Conservation (phyloP, 352 stramenopile genomes). For the Phytophthora cactorum region DNA sequence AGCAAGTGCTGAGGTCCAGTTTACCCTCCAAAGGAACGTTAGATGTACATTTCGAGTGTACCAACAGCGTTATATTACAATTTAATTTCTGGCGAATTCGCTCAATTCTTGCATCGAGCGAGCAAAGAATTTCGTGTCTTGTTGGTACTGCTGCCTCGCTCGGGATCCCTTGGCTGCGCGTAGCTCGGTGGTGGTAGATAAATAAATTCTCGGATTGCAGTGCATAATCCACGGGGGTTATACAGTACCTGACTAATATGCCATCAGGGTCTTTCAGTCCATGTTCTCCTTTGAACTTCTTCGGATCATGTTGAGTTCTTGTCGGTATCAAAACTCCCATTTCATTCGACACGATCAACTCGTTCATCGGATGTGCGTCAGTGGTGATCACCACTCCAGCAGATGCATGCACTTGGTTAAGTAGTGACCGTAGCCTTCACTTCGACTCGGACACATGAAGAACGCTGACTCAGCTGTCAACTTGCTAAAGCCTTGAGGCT, state of each 20-base stretch:
- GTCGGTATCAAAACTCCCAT: conserved; percentile 39
- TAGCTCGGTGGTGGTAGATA: conserved; percentile 27
- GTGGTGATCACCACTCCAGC: conserved; percentile 49
- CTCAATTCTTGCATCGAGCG: conserved; percentile 38
- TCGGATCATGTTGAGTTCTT: background rate
- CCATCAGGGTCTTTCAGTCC: conserved; percentile 22
- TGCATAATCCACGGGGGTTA: conserved; percentile 17
- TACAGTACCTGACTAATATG: conserved; percentile 6
- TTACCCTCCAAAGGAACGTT: background rate
- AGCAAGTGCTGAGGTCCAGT: conserved; percentile 7
- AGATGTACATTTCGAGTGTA: too few species aligned
- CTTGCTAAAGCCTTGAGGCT: conserved; percentile 39
- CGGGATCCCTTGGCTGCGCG: conserved; percentile 23
- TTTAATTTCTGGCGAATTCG: conserved; percentile 17
- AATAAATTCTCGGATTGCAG: conserved; percentile 38
- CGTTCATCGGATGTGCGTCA: conserved; percentile 56
- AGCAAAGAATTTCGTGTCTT: conserved; percentile 50
- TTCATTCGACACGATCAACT: conserved; percentile 44
- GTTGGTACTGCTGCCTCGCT: conserved; percentile 41
- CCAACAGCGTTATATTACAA: background rate
- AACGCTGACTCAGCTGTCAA: conserved; percentile 44
- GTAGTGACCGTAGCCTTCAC: conserved; percentile 66
- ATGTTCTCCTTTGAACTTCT: conserved; percentile 19
- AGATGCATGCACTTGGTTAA: conserved; percentile 54
- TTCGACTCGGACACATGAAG: conserved; percentile 56